Base-by-base conservation (phyloP, 768 basidiomycete genomes). In the Suillus hirtellus region DNA sequence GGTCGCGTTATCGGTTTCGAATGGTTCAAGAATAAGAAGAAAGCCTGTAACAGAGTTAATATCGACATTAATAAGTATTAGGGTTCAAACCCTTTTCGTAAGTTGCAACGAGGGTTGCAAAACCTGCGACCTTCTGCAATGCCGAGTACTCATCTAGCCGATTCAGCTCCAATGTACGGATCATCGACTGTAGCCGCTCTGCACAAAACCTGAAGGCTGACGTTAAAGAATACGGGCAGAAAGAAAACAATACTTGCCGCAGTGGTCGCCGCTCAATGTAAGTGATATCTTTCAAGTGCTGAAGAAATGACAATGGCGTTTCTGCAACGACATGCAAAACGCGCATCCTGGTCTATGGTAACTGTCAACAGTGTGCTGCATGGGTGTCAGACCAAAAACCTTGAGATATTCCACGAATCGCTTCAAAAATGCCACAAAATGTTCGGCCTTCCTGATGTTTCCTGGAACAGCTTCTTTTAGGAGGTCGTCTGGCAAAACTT, bases 311-410 rank as follows among this genome's bases (percentile, higher is more conserved):
- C 34, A 92, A 79, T 0, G 97, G 97, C 2, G 97, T 99, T 77
- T 99, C 97, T 19, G 97, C 97, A 15, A 99, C 97, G 64, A 99
- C 97, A 73, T 99, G 97, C 34, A 98, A 79, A n/a, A 99, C 97
- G 58, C 97, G 89, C 96, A 99, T 99, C 60, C 97, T 86, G 19
- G 96, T 99, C 96, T 98, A 68, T 17, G 19, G 56, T 53, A 52
- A n/a, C 17, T 46, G 27, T 72, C 60, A 75, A 65, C 21, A 64
- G 21, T 34, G 27, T 55, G 49, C 43, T 21, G 21, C 24, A 55
- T 19, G 53, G 40, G 42, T 8, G 7, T 42, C 24, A 42, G 44
- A 53, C 40, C 59, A 3, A n/a, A 24, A 59, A 95, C 96, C 85
- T 99, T 99, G 60, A 99, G 84, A 76, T 99, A 99, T 78, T 99